phyloP scores from a whole-genome alignment of 73 alveolate genomes.

The Tetrahymena malaccensis region DNA sequence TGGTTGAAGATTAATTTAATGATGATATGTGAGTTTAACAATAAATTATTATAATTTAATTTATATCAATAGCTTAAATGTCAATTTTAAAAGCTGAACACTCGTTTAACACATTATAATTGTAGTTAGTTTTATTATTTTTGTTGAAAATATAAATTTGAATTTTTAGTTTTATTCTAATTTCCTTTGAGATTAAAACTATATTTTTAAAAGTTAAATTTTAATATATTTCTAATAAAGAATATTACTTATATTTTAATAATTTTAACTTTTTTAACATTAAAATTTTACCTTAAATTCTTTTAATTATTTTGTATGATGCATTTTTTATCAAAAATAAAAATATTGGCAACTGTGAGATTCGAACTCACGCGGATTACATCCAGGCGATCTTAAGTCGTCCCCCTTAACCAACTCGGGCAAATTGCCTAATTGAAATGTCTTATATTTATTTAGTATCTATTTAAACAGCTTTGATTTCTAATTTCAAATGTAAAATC shows the following conservation, averaged over 20 bases:
- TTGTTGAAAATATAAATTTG: no score
- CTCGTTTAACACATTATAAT: no score
- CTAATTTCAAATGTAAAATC: background rate
- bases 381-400: conserved; percentile 1
- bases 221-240: no score
- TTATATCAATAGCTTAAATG: no score
- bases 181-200: no score
- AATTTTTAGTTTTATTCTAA: no score
- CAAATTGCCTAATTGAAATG: background rate
- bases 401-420: conserved; percentile 4
- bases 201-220: no score
- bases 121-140: no score
- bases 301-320: background rate
- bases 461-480: background rate
- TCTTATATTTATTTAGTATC: background rate
- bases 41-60: background rate
- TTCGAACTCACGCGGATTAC: conserved; percentile 1
- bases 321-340: background rate
- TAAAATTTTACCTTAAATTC: no score
- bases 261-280: no score
- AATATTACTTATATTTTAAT: no score
- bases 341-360: background rate
- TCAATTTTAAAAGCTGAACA: no score
- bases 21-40: background rate
- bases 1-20: background rate